phyloP scores from a whole-genome alignment of 1,139 yeast species.

The Candida neerlandica region DNA sequence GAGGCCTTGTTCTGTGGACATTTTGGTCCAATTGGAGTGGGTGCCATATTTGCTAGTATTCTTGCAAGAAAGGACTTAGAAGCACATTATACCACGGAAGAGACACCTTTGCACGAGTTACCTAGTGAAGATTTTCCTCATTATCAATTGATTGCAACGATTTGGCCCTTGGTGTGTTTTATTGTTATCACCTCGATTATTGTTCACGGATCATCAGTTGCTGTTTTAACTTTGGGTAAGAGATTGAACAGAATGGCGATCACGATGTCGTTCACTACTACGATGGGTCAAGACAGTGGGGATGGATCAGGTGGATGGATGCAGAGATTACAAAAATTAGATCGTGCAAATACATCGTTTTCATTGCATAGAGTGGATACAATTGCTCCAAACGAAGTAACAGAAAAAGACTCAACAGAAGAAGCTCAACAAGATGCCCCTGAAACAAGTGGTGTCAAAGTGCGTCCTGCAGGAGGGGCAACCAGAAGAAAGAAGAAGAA shows the following conservation, averaged over 20 bases:
- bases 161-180: conserved; percentile 93
- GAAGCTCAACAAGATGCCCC: conserved; percentile 2
- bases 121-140: conserved; percentile 60
- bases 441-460: conserved; percentile 68
- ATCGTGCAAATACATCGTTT: conserved; percentile 69
- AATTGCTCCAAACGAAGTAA: conserved; percentile 28
- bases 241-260: conserved; percentile 90
- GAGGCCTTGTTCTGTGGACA: conserved; percentile 96
- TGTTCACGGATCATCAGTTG: conserved; percentile 97
- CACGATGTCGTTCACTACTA: conserved; percentile 82
- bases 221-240: conserved; percentile 86
- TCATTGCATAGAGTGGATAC: conserved; percentile 84
- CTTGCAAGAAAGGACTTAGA: conserved; percentile 82
- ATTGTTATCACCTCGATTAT: conserved; percentile 83
- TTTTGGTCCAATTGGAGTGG: conserved; percentile 98
- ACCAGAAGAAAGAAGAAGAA: conserved; percentile 42
- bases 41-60: conserved; percentile 90
- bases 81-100: conserved; percentile 51
- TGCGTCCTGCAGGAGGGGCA: conserved; percentile 83
- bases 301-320: conserved; percentile 65
- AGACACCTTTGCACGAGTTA: conserved; percentile 59
- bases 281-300: conserved; percentile 54
- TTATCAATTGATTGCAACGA: conserved; percentile 67
- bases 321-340: conserved; percentile 80
- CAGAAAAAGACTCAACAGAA: neutral